Percentiles rank a stretch among this genome's conserved stretches.
phyloP scores from a whole-genome alignment of 2,329 filamentous ascomycete species.

The Aureobasidium zeae region DNA sequence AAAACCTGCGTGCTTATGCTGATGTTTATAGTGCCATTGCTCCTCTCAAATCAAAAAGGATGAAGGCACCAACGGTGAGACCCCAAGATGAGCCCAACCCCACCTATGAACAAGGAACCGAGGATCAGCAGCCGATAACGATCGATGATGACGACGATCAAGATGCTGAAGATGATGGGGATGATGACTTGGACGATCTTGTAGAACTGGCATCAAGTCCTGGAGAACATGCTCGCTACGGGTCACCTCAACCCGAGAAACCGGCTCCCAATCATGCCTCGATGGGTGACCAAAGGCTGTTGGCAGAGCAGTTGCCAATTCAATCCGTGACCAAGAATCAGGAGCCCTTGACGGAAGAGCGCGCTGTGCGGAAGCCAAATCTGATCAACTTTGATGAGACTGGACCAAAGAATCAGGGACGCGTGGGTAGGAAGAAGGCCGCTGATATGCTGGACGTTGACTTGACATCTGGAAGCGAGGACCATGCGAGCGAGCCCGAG shows the following conservation, averaged over 20 bases:
- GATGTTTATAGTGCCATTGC: background rate
- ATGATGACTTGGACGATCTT: too few relatives aligned
- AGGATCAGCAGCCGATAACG: background rate
- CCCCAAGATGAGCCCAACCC: background rate
- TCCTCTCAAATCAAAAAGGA: background rate
- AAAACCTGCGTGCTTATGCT: background rate
- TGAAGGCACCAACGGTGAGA: too few relatives aligned
- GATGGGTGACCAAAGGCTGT: too few relatives aligned
- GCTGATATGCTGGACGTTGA: too few relatives aligned
- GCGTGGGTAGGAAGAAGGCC: too few relatives aligned
- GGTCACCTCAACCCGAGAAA: too few relatives aligned
- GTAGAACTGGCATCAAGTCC: too few relatives aligned
- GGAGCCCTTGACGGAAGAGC: background rate
- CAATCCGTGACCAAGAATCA: background rate
- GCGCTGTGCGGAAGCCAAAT: conserved; percentile 20
- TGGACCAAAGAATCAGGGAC: conserved; percentile 29
- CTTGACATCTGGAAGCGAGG: too few relatives aligned
- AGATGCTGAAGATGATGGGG: background rate
- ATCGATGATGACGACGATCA: background rate
- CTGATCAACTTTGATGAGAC: conserved; percentile 24
- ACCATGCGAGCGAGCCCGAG: too few relatives aligned
- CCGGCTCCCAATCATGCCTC: too few relatives aligned
- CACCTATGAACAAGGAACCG: background rate
- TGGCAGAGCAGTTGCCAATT: background rate
- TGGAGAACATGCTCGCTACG: too few relatives aligned